phyloP scores from a whole-genome alignment of 2,329 filamentous ascomycete species.

The Escovopsis sp. region DNA sequence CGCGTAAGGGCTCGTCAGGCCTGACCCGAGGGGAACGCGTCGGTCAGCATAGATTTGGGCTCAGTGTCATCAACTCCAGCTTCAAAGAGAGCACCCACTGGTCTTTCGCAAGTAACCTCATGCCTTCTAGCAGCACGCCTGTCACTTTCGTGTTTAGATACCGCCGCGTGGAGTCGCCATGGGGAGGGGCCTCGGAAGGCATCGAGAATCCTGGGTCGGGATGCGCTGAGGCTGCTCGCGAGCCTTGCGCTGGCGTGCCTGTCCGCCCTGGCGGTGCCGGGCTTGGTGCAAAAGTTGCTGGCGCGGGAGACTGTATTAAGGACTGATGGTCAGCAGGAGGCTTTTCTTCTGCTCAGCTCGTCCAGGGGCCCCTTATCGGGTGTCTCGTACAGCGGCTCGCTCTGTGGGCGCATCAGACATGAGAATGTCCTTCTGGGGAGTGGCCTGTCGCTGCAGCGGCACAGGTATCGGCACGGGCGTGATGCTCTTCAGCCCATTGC shows the following conservation, averaged over 20 bases:
- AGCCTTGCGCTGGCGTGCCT: slow-evolving; percentile 35
- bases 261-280: slow-evolving; percentile 29
- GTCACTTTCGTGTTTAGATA: slow-evolving; percentile 62
- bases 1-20: slow-evolving; percentile 52
- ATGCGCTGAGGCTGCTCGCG: slow-evolving; percentile 42
- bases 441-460: slow-evolving; percentile 8
- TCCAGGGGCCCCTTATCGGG: neutral
- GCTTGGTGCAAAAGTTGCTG: slow-evolving; percentile 22
- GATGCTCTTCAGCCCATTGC: slow-evolving; percentile 10
- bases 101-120: slow-evolving; percentile 58
- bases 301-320: slow-evolving; percentile 20
- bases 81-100: slow-evolving; percentile 39
- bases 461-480: slow-evolving; percentile 8
- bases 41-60: neutral
- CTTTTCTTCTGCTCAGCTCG: neutral
- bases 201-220: slow-evolving; percentile 39
- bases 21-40: slow-evolving; percentile 19
- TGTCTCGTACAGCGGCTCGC: slow-evolving; percentile 23
- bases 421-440: slow-evolving; percentile 22
- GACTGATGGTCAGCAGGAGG: no score
- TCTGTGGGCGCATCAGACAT: slow-evolving; percentile 31
- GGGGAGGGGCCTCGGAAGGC: slow-evolving; percentile 43
- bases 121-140: slow-evolving; percentile 53
- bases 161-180: slow-evolving; percentile 54
- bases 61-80: neutral